These are phyloP conservation scores for Aureobasidium sp. DNA, from an alignment of 2,329 filamentous ascomycete genomes.

Conservation along the genomic window DNA sequence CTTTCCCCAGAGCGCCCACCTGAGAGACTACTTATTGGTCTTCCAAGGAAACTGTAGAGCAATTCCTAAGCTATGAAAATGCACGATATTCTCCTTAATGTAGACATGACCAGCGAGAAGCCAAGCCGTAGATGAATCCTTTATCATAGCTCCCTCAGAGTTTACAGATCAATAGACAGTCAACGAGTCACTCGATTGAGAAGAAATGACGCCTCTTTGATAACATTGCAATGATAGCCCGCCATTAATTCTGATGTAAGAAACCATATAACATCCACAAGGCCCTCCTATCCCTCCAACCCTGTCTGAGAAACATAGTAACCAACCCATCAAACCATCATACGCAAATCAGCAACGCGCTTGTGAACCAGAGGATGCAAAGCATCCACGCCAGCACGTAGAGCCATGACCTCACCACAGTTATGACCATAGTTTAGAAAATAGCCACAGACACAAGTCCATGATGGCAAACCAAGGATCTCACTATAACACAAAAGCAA, in stretches of 20 bases:
- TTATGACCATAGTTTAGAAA: slow-evolving; percentile 16
- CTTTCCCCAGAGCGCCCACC: neutral
- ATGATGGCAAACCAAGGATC: neutral
- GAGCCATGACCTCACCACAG: slow-evolving; percentile 13
- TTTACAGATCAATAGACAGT: neutral
- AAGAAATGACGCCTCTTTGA: neutral
- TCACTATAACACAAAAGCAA: neutral
- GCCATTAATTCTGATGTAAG: neutral
- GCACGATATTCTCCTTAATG: no score
- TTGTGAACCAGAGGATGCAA: neutral
- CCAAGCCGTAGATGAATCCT: no score
- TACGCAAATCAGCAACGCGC: neutral
- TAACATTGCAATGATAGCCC: no score
- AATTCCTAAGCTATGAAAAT: no score
- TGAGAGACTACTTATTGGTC: no score
- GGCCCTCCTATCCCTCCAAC: neutral
- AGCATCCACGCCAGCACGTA: neutral
- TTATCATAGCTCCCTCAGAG: no score
- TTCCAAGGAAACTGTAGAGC: no score
- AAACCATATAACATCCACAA: neutral
- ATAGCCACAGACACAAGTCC: slow-evolving; percentile 23
- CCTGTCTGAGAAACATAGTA: neutral
- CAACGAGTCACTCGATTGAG: neutral
- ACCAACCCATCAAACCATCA: neutral
- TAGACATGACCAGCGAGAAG: no score